phyloP scores from a whole-genome alignment of 2,329 filamentous ascomycete species.

The Xylaria sp. region DNA sequence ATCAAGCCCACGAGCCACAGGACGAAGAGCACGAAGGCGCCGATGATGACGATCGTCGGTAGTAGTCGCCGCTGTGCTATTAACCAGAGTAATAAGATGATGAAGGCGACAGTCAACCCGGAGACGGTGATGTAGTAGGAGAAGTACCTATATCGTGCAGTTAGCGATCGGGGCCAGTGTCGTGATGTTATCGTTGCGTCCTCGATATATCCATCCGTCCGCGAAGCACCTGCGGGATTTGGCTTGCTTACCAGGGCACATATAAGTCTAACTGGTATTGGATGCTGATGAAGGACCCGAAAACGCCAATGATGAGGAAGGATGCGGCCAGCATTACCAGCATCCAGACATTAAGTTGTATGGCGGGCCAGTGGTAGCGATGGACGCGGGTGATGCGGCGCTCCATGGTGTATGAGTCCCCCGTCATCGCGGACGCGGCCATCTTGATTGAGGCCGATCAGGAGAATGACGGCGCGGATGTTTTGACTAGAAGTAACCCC shows the following conservation, averaged over 20 bases:
- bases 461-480: background rate
- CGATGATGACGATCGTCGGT: constrained; percentile 70
- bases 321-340: constrained; percentile 71
- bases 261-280: constrained; percentile 65
- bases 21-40: constrained; percentile 72
- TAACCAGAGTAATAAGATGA: constrained; percentile 71
- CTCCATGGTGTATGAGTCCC: constrained; percentile 57
- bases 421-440: constrained; percentile 52
- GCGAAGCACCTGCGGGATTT: too few relatives aligned
- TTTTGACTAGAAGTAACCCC: background rate
- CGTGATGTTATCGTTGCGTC: background rate
- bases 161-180: background rate
- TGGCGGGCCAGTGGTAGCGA: constrained; percentile 75
- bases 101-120: constrained; percentile 71
- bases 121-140: constrained; percentile 71
- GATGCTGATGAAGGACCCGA: constrained; percentile 67
- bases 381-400: constrained; percentile 60
- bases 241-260: constrained; percentile 66
- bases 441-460: constrained; percentile 40
- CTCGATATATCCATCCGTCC: background rate
- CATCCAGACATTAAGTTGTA: constrained; percentile 74
- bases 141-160: constrained; percentile 65
- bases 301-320: constrained; percentile 69
- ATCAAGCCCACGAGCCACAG: constrained; percentile 75
- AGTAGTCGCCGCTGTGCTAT: constrained; percentile 70